These are phyloP conservation scores for Globisporangium cederbergense DNA, from an alignment of 352 stramenopile species.

Conservation along the genomic window DNA sequence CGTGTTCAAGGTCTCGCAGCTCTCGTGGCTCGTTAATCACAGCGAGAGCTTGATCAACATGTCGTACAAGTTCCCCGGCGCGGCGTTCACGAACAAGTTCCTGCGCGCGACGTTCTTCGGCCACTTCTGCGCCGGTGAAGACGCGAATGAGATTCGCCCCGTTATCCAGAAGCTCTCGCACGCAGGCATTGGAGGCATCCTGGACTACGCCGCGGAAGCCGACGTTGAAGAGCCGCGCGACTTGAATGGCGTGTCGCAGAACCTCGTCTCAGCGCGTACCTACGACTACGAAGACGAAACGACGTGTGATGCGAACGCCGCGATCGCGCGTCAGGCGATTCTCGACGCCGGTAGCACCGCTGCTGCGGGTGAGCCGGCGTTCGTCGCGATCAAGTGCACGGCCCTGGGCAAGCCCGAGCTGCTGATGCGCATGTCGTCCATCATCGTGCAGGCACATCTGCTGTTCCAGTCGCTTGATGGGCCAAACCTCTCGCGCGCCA, in stretches of 20 bases:
- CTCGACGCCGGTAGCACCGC: constrained; percentile 55
- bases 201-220: constrained; percentile 97
- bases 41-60: constrained; percentile 81
- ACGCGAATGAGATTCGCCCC: constrained; percentile 82
- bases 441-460: constrained; percentile 90
- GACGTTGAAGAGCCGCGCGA: constrained; percentile 83
- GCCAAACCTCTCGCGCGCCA: constrained; percentile 76
- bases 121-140: constrained; percentile 96
- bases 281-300: constrained; percentile 96
- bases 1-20: constrained; percentile 87
- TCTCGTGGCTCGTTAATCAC: constrained; percentile 86
- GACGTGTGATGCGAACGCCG: constrained; percentile 90
- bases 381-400: constrained; percentile 97
- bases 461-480: constrained; percentile 92
- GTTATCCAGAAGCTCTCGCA: constrained; percentile 71
- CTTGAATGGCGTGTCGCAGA: constrained; percentile 76
- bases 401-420: constrained; percentile 95
- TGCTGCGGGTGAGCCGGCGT: constrained; percentile 65
- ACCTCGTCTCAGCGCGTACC: constrained; percentile 85
- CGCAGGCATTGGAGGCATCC: constrained; percentile 91
- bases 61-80: constrained; percentile 81
- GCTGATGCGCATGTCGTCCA: constrained; percentile 92
- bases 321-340: constrained; percentile 82
- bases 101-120: constrained; percentile 94
- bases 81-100: constrained; percentile 83